Base-by-base conservation (phyloP, 805 yeast genomes). In the Dipodascus geniculatus region DNA sequence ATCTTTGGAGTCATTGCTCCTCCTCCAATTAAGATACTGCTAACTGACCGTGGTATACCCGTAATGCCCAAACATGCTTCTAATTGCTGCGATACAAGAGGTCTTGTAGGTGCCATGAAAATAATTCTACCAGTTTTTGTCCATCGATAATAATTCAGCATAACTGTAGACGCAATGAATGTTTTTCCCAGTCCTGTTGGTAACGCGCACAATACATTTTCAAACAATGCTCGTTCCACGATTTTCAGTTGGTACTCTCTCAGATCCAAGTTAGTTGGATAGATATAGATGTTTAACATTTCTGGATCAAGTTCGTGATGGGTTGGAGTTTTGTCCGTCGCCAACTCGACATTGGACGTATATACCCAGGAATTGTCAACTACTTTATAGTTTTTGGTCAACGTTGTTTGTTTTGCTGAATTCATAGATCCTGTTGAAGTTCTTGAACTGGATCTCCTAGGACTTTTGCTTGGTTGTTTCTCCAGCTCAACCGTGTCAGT, bases 151-250 rank as follows among this genome's bases (percentile, higher is more conserved):
- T 77, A 93, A 65, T 93, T 93, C 54, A 89, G 74, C 89, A 93
- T 93, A 22, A 91, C 91, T 0, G 96, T 84, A 38, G 95, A 82
- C 1, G 99, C 98, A 63, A 93, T 89, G 58, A 93, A 88, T 0
- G 99, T 93, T 69, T 93, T 93, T 42, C 99, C 99, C 66, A 90
- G 74, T 59, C 99, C 99, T 0, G 99, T 93, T 0, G 99, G 99
- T 16, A 93, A 78, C 0, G 97, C 95, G 64, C 95, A 91, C 22
- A 93, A 71, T 2, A 84, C 65, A 63, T 93, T 93, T 57, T 81
- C 74, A 61, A 78, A 81, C 38, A 93, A 71, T 0, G 96, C 83
- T 54, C 80, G 77, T 49, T 74, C 72, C 2, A 89, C 87, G 53
- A 93, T 89, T 58, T 83, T 82, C 63, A 75, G 81, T 69, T 93